Conservation (phyloP, 345 rosid genomes). For the Firmiana major region DNA sequence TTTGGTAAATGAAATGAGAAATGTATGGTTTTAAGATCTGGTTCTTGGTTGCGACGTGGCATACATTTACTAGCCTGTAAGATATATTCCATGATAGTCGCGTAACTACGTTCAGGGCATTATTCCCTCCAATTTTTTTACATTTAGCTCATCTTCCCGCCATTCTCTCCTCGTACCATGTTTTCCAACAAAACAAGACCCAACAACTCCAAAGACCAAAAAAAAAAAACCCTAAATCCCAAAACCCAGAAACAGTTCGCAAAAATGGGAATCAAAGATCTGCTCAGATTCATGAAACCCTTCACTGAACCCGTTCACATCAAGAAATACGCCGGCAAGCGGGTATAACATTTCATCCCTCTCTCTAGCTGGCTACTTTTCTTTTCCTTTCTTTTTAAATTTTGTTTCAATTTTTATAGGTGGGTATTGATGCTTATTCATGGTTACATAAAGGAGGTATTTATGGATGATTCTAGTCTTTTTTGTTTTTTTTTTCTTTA, state of each 20-base stretch:
- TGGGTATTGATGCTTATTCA: slow-evolving; percentile 93
- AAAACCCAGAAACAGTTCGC: not conserved
- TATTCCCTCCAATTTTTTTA: slow-evolving; percentile 17
- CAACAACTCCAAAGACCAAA: not conserved
- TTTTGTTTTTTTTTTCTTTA: not conserved
- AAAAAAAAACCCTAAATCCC: not conserved
- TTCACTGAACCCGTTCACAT: slow-evolving; percentile 68
- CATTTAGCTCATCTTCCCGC: slow-evolving; percentile 36
- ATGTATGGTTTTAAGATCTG: not conserved
- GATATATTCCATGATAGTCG: not conserved
- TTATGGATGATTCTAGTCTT: not conserved
- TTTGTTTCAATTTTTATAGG: slow-evolving; percentile 38
- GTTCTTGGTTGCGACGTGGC: not conserved
- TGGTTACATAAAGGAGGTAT: slow-evolving; percentile 97
- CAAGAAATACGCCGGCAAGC: slow-evolving; percentile 68
- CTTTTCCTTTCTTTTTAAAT: not conserved
- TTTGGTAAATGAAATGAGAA: too few relatives aligned
- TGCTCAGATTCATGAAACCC: slow-evolving; percentile 86
- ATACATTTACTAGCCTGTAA: not conserved
- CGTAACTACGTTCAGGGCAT: not conserved
- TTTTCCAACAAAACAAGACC: not conserved
- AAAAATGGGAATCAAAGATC: slow-evolving; percentile 82
- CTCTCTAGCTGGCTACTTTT: not conserved
- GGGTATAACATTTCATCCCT: slow-evolving; percentile 34
- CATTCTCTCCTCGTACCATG: slow-evolving; percentile 18